phyloP scores from a whole-genome alignment of 345 rosid genomes.

The Citrus maxima region DNA sequence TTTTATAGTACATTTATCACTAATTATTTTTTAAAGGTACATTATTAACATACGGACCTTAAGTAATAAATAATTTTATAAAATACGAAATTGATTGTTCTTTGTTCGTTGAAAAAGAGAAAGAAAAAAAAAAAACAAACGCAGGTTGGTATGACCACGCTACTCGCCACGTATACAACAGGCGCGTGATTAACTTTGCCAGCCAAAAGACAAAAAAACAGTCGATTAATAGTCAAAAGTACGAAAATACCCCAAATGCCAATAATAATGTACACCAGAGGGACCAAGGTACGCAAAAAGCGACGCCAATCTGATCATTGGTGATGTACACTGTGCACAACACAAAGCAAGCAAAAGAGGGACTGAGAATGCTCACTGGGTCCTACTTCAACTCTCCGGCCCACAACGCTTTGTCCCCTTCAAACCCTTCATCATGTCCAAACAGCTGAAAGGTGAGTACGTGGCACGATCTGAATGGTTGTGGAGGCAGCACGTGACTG shows the following conservation, averaged over 20 bases:
- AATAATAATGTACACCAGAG: background rate
- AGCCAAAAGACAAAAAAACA: background rate
- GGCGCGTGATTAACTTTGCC: background rate
- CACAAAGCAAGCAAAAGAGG: too few relatives aligned
- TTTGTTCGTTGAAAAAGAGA: too few relatives aligned
- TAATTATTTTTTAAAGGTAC: too few relatives aligned
- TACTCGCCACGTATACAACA: background rate
- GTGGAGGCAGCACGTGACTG: slow-evolving; percentile 17
- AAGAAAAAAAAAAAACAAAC: too few relatives aligned
- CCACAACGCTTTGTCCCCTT: slow-evolving; percentile 24
- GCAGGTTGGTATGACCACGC: background rate
- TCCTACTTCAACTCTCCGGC: background rate
- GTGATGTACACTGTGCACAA: background rate
- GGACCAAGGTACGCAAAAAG: background rate
- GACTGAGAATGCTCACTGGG: background rate
- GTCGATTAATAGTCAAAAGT: slow-evolving; percentile 7
- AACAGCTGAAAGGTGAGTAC: background rate
- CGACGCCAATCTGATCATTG: slow-evolving; percentile 8
- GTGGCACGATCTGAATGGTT: background rate
- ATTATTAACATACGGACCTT: too few relatives aligned
- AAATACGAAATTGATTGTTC: too few relatives aligned
- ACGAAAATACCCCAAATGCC: slow-evolving; percentile 6
- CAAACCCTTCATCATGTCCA: slow-evolving; percentile 7
- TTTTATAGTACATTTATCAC: too few relatives aligned
- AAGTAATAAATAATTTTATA: too few relatives aligned